Evolutionary conservation across 768 basidiomycete species (phyloP).

Genomic region (Leccinum barrowsii): DNA sequence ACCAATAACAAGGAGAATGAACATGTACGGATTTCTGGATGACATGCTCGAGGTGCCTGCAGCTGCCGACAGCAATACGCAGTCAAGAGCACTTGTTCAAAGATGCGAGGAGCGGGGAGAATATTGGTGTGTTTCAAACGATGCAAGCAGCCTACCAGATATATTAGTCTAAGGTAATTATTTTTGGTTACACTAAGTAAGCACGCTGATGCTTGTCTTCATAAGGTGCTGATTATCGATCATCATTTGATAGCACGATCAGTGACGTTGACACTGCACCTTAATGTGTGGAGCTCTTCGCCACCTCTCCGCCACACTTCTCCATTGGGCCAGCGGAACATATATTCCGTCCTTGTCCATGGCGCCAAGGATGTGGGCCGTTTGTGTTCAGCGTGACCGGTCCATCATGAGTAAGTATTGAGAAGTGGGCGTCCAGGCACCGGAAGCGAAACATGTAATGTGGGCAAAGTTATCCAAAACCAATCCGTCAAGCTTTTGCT

Average conservation of each 20-base stretch:
- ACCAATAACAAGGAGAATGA: not conserved
- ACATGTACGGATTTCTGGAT: not conserved
- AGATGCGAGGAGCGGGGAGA: no score
- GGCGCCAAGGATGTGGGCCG: no score
- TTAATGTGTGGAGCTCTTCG: not conserved
- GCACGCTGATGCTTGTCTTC: not conserved
- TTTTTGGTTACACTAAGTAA: not conserved
- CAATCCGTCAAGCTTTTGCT: no score
- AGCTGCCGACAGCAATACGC: not conserved
- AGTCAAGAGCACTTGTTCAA: not conserved
- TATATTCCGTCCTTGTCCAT: no score
- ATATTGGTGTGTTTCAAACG: not conserved
- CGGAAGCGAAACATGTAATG: no score
- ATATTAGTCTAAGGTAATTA: not conserved
- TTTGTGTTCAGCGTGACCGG: no score
- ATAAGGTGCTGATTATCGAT: not conserved
- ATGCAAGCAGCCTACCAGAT: not conserved
- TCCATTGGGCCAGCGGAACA: not conserved
- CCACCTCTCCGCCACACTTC: not conserved
- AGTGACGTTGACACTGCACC: not conserved
- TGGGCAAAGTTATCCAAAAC: no score
- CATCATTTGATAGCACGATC: not conserved
- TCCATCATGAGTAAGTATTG: no score
- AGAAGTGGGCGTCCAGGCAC: no score
- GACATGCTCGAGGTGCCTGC: not conserved